phyloP scores from a whole-genome alignment of 179 eudicot genomes.

The Sideroxylon spinosum region DNA sequence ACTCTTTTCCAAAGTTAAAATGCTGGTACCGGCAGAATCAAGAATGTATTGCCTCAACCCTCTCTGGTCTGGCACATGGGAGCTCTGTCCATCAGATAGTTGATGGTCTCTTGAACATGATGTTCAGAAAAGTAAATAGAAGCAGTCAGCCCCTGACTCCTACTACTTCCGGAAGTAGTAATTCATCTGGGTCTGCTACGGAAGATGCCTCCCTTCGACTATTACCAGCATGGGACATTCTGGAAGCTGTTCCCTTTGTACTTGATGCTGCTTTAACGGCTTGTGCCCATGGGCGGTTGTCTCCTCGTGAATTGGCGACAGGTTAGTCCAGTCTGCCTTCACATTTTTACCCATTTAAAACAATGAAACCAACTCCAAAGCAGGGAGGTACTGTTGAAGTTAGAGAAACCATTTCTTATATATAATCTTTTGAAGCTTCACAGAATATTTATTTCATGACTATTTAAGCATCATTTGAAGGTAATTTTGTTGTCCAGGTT shows the following conservation, averaged over 20 bases:
- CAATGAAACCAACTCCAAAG: background rate
- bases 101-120: slow-evolving; percentile 77
- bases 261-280: slow-evolving; percentile 96
- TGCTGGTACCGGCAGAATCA: slow-evolving; percentile 88
- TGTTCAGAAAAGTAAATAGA: slow-evolving; percentile 69
- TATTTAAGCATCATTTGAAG: background rate
- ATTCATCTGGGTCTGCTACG: slow-evolving; percentile 49
- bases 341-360: background rate
- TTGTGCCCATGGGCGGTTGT: slow-evolving; percentile 82
- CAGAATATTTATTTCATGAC: background rate
- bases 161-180: slow-evolving; percentile 72
- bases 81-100: slow-evolving; percentile 81
- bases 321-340: slow-evolving; percentile 39
- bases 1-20: slow-evolving; percentile 77
- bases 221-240: slow-evolving; percentile 93
- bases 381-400: background rate
- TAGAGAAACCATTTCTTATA: background rate
- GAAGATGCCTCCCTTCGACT: slow-evolving; percentile 61
- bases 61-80: slow-evolving; percentile 77
- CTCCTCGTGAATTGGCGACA: slow-evolving; percentile 93
- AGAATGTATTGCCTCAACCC: slow-evolving; percentile 86
- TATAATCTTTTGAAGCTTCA: background rate
- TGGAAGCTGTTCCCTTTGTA: slow-evolving; percentile 95
- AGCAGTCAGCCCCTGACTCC: slow-evolving; percentile 53
- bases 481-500: too few relatives aligned